Conservation (phyloP, 2,329 filamentous ascomycete species). For the Penicillium sp. region DNA sequence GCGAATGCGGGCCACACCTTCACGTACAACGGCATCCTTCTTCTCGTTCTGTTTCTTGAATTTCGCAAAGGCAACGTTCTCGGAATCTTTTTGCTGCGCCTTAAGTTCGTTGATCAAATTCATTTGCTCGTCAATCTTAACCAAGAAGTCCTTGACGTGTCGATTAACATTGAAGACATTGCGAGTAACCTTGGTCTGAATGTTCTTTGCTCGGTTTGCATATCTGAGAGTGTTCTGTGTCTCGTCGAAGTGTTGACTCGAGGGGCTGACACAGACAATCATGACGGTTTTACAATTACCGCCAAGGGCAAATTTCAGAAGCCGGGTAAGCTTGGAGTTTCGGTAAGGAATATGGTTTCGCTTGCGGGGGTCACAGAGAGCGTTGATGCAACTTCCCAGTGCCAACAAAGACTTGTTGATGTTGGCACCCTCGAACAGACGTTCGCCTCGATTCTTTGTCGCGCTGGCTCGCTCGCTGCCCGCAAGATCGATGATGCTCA, state of each 20-base stretch:
- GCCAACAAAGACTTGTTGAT: slow-evolving; percentile 98
- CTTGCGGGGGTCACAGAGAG: slow-evolving; percentile 87
- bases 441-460: slow-evolving; percentile 92
- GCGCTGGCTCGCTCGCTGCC: slow-evolving; percentile 94
- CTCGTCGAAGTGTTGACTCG: slow-evolving; percentile 94
- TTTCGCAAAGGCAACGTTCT: slow-evolving; percentile 77
- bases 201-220: slow-evolving; percentile 97
- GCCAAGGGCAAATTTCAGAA: slow-evolving; percentile 94
- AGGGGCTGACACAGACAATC: slow-evolving; percentile 98
- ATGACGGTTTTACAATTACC: slow-evolving; percentile 99
- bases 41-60: slow-evolving; percentile 90
- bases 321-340: slow-evolving; percentile 92
- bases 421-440: slow-evolving; percentile 90
- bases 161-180: slow-evolving; percentile 99
- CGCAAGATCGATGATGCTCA: slow-evolving; percentile 96
- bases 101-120: slow-evolving; percentile 94
- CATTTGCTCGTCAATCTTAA: slow-evolving; percentile 99
- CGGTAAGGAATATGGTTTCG: slow-evolving; percentile 93
- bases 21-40: slow-evolving; percentile 69
- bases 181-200: slow-evolving; percentile 98
- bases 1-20: slow-evolving; percentile 77
- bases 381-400: slow-evolving; percentile 95
- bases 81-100: slow-evolving; percentile 85
- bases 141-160: slow-evolving; percentile 97
- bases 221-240: slow-evolving; percentile 97